phyloP scores from a whole-genome alignment of 1,139 yeast genomes.

The Saccharomycopsis phalli region DNA sequence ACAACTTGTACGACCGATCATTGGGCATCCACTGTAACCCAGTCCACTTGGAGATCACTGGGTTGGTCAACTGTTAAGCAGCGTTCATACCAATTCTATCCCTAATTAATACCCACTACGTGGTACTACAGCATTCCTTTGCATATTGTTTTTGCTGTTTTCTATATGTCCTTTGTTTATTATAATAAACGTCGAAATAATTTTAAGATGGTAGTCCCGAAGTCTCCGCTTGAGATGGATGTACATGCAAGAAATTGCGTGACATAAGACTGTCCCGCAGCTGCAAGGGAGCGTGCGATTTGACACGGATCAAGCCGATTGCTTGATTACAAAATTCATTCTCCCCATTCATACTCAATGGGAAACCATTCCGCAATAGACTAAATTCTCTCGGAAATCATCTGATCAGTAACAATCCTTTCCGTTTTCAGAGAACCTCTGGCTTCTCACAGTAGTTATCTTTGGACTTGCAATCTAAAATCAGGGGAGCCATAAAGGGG shows the following conservation, averaged over 20 bases:
- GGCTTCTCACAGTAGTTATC: too few relatives aligned
- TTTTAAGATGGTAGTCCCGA: neutral
- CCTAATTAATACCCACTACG: neutral
- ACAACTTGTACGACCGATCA: slow-evolving; percentile 69
- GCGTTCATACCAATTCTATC: neutral
- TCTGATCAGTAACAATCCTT: too few relatives aligned
- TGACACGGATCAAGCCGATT: too few relatives aligned
- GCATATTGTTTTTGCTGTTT: slow-evolving; percentile 1
- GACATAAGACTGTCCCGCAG: neutral
- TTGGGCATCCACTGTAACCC: slow-evolving; percentile 59
- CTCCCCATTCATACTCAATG: too few relatives aligned
- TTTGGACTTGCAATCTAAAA: too few relatives aligned
- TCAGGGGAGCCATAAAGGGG: too few relatives aligned
- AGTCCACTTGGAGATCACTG: slow-evolving; percentile 56
- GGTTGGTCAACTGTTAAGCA: slow-evolving; percentile 47
- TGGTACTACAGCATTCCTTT: slow-evolving; percentile 2
- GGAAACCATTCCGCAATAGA: too few relatives aligned
- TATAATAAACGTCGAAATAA: neutral
- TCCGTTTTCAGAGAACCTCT: too few relatives aligned
- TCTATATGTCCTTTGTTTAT: neutral
- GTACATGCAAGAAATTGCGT: neutral
- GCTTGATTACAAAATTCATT: too few relatives aligned
- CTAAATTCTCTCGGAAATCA: too few relatives aligned
- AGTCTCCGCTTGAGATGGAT: neutral
- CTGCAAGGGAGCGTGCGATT: neutral